phyloP scores from a whole-genome alignment of 805 yeast genomes.

The Ogataea polymorpha region DNA sequence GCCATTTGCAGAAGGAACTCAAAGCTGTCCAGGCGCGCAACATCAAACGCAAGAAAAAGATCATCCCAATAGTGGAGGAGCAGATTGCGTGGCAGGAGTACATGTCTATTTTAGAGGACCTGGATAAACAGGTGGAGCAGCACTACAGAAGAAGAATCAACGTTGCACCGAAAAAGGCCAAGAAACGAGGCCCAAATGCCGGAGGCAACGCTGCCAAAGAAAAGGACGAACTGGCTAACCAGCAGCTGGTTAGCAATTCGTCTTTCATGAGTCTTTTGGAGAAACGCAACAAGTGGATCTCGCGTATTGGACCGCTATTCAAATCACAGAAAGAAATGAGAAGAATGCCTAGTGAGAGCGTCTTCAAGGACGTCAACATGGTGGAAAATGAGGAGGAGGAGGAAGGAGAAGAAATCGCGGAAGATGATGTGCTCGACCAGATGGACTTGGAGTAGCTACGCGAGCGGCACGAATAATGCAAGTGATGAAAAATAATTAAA shows the following conservation, averaged over 20 bases:
- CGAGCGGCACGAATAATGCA: background rate
- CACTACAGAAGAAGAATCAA: conserved; percentile 81
- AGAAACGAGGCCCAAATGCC: conserved; percentile 42
- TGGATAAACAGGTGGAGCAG: conserved; percentile 96
- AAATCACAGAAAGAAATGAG: conserved; percentile 65
- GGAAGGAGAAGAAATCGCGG: conserved; percentile 25
- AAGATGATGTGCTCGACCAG: conserved; percentile 23
- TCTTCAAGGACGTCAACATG: conserved; percentile 42
- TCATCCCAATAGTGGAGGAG: conserved; percentile 75
- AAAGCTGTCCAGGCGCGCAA: conserved; percentile 60
- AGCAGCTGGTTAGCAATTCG: conserved; percentile 70
- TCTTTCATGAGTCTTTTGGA: conserved; percentile 79
- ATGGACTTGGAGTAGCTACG: conserved; percentile 7
- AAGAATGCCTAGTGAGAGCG: conserved; percentile 62
- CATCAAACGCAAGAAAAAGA: conserved; percentile 57
- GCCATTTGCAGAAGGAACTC: conserved; percentile 68
- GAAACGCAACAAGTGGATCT: conserved; percentile 85
- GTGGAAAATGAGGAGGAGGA: conserved; percentile 30
- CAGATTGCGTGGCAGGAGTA: conserved; percentile 96
- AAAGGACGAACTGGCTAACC: conserved; percentile 29
- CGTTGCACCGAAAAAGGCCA: conserved; percentile 60
- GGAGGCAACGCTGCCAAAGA: conserved; percentile 21
- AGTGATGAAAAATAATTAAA: background rate
- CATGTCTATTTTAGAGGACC: conserved; percentile 81
- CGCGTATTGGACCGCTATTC: conserved; percentile 85